Conservation (phyloP, 805 yeast species). For the Saccharomycopsis fermentans region DNA sequence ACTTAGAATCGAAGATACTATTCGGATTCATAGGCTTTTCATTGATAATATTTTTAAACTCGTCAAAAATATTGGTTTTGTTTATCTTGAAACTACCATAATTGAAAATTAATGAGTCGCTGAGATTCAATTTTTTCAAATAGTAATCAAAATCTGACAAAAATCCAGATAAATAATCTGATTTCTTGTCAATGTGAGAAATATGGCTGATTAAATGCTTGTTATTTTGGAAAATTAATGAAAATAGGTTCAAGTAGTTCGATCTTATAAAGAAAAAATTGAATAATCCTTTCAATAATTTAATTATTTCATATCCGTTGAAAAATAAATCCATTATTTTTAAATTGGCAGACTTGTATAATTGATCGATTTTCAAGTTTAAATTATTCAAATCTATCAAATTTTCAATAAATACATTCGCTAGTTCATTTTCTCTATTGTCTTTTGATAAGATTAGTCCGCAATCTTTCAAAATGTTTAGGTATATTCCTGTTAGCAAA, state of each 20-base stretch:
- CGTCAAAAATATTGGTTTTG: constrained; percentile 29
- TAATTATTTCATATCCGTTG: constrained; percentile 46
- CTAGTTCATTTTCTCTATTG: not conserved
- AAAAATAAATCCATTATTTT: constrained; percentile 46
- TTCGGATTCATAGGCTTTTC: constrained; percentile 47
- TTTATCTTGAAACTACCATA: constrained; percentile 29
- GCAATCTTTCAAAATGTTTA: constrained; percentile 61
- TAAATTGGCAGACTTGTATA: constrained; percentile 59
- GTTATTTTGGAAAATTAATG: not conserved
- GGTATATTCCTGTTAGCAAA: constrained; percentile 72
- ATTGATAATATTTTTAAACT: constrained; percentile 41
- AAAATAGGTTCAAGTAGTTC: constrained; percentile 32
- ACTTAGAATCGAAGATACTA: constrained; percentile 29
- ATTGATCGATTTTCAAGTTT: constrained; percentile 46
- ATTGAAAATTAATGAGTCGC: not conserved
- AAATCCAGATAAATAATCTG: constrained; percentile 17
- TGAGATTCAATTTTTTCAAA: not conserved
- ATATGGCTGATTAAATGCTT: not conserved
- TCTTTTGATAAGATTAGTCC: constrained; percentile 30
- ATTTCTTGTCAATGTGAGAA: constrained; percentile 5
- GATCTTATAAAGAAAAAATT: constrained; percentile 47
- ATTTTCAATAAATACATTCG: constrained; percentile 18
- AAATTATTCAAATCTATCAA: constrained; percentile 29
- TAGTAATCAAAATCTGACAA: constrained; percentile 8
- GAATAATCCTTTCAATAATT: constrained; percentile 41